Evolutionary conservation across 768 basidiomycete species (phyloP), one percentile per base, ranked within the genome.

Genomic region (Dioszegia crocea): DNA sequence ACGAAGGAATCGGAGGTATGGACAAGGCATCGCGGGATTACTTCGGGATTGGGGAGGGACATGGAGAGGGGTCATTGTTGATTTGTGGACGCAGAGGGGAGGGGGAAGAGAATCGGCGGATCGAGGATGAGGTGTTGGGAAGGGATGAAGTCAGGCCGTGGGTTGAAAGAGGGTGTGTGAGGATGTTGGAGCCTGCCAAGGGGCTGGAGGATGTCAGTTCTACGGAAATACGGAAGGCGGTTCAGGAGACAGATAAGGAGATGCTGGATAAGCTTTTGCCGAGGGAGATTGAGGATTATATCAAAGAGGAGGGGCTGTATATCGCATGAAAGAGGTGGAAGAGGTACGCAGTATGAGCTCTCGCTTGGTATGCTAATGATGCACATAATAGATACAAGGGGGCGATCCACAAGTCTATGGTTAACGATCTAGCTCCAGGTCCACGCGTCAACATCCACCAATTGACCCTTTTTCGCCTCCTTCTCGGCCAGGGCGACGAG

Each of bases 181-280:
- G 76, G 21, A 76, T 91, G 86, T 33, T 83, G 86, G 66, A 64
- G 2, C 53, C 40, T n/a, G 64, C 84, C 80, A 1, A 79, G 81
- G 38, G 78, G 78, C 36, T 81, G 85, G 65, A 81, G 67, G 80
- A 76, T 2, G 83, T 84, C 63, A 90, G 89, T 70, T 90, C 88
- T 5, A 91, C 83, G 26, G 78, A 81, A 41, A 83, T 91, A 4
- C 81, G 89, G 16, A 73, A 77, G 27, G 77, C 79, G 38, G 78
- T 85, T 14, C 63, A 67, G 17, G 52, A 41, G 30, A 75, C 45
- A 1, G 54, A 66, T 41, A 56, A 56, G 62, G 64, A 58, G 4
- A 47, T 39, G n/a, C 57, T 76, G 36, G 77, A 67, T 48, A 64
- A 60, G 10, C 77, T 84, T 64, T 83, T 86, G 21, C 78, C 82